Conservation (phyloP, 2,329 filamentous ascomycete genomes). For the Exophiala dermatitidis region DNA sequence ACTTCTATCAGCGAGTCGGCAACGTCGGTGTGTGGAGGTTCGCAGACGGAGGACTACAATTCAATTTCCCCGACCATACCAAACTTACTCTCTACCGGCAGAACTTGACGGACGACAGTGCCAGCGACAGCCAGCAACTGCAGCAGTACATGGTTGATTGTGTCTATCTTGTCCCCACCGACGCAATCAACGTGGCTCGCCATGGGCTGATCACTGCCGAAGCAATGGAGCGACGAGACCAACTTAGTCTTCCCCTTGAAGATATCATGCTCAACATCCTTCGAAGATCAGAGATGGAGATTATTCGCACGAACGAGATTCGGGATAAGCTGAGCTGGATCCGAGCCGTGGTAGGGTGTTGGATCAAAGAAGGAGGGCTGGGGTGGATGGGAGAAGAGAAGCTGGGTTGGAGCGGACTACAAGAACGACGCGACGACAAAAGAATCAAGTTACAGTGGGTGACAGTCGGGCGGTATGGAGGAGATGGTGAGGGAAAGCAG, state of each 20-base stretch:
- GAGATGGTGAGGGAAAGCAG: slow-evolving; percentile 32
- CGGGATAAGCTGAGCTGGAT: slow-evolving; percentile 40
- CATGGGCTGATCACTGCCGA: slow-evolving; percentile 37
- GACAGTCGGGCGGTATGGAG: slow-evolving; percentile 42
- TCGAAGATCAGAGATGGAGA: slow-evolving; percentile 34
- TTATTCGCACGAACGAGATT: slow-evolving; percentile 41
- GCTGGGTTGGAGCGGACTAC: slow-evolving; percentile 29
- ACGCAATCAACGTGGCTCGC: slow-evolving; percentile 39
- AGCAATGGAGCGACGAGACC: slow-evolving; percentile 31
- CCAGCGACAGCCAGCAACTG: background rate
- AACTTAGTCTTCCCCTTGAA: slow-evolving; percentile 26
- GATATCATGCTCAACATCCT: slow-evolving; percentile 24
- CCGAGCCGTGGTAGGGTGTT: slow-evolving; percentile 35
- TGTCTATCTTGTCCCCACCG: slow-evolving; percentile 43
- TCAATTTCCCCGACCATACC: slow-evolving; percentile 49
- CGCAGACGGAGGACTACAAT: slow-evolving; percentile 44
- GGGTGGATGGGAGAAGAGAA: slow-evolving; percentile 28
- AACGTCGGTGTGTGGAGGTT: slow-evolving; percentile 50
- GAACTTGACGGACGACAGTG: slow-evolving; percentile 3
- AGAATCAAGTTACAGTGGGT: slow-evolving; percentile 48
- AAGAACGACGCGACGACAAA: slow-evolving; percentile 40
- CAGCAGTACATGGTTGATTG: slow-evolving; percentile 37
- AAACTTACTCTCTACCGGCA: slow-evolving; percentile 41
- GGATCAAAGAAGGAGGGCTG: slow-evolving; percentile 30
- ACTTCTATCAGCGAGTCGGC: slow-evolving; percentile 46